Evolutionary conservation across 2,329 filamentous ascomycete genomes (phyloP).

Genomic region (Clathrospora elynae): DNA sequence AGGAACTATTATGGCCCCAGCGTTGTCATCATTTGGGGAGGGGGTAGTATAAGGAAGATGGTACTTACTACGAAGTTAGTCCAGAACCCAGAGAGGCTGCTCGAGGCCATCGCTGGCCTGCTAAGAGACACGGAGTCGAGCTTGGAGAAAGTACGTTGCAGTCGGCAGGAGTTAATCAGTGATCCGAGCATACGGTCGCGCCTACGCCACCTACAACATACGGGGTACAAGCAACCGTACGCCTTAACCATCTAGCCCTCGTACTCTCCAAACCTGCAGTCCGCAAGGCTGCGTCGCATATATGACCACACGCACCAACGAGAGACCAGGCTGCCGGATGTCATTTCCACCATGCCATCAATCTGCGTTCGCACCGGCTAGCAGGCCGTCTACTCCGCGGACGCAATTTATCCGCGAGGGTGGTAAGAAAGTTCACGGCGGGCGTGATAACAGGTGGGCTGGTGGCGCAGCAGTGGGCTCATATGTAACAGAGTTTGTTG

Average conservation of each 20-base stretch:
- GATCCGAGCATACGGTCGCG: conserved; percentile 4
- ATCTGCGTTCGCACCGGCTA: conserved; percentile 6
- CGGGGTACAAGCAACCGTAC: background rate
- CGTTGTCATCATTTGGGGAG: conserved; percentile 37
- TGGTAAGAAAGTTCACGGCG: conserved; percentile 5
- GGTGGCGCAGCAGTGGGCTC: conserved; percentile 17
- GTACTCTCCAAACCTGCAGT: too few relatives aligned
- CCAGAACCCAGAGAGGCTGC: background rate
- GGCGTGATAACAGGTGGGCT: conserved; percentile 10
- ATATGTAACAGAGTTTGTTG: conserved; percentile 3
- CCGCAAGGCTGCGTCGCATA: too few relatives aligned
- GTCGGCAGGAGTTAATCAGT: too few relatives aligned
- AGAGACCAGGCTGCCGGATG: background rate
- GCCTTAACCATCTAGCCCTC: too few relatives aligned
- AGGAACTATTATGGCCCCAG: conserved; percentile 44
- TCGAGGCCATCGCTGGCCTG: too few relatives aligned
- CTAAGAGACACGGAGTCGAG: too few relatives aligned
- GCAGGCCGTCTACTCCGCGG: conserved; percentile 3
- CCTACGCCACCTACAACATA: conserved; percentile 5
- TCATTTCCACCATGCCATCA: conserved; percentile 1
- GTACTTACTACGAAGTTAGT: conserved; percentile 13
- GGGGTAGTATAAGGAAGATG: background rate
- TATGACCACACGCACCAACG: background rate
- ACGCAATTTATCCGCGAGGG: conserved; percentile 12
- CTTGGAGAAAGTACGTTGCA: background rate